Base-by-base conservation (phyloP, 2,329 filamentous ascomycete species). In the Colletotrichum shisoi region DNA sequence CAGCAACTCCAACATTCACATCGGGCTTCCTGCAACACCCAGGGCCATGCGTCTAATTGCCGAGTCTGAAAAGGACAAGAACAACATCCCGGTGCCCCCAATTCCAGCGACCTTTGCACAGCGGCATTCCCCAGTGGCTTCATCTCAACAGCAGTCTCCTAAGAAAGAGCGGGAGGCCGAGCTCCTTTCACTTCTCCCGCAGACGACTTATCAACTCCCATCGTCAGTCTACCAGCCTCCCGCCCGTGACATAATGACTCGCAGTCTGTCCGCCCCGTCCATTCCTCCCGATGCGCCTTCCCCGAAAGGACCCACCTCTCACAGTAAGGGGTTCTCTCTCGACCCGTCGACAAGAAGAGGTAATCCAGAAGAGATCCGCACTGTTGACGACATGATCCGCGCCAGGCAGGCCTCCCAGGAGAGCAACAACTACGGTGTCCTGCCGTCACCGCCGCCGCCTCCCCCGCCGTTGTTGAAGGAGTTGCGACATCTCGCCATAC, bases 1-100 rank as follows among this genome's bases (percentile, higher is more conserved):
- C 58, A 76, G 77, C 39, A 76, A 76, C 40, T 71, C 75, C 17
- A 79, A 74, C 2, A 83, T 83, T 1, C 84, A 86, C 6, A 85
- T 94, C 58, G 94, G 93, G 0, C 84, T 97, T n/a, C 93, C 94
- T 15, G 92, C 93, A 2, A 97, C 94, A 0, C 94, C 94, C 37
- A 89, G 92, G 79, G 93, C 93, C 1, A 96, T 97, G 93, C 87
- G 91, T 21, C 88, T 96, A 1, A 88, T 92, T 49, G 88, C 94
- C 71, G 85, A 87, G 71, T 78, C 83, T 2, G 85, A 89, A 65
- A 80, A 83, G 49, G 82, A 85, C n/a, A 53, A 57, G 21, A 34
- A 21, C 27, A 62, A 31, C 62, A 44, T 67, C 3, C 64, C 61
- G 8, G 79, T 87, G 4, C 85, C 86, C 19, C 77, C 79, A 0